These are phyloP conservation scores for Inosperma sp. DNA, from an alignment of 768 basidiomycete genomes.

Conservation along the genomic window DNA sequence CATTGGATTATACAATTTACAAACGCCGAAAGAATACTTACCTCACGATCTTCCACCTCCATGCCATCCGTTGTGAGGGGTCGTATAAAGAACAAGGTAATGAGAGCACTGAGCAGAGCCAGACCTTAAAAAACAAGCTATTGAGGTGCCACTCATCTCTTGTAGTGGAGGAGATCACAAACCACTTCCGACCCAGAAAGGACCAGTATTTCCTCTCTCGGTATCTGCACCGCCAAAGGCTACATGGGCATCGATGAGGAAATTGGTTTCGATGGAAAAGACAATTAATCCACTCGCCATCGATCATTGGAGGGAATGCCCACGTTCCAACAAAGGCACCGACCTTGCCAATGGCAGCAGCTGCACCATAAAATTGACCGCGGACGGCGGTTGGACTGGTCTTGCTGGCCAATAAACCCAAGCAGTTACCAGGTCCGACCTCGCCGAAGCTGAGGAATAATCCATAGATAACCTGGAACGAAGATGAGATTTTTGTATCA, in stretches of 20 bases:
- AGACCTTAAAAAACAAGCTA: slow-evolving; percentile 38
- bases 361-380: slow-evolving; percentile 81
- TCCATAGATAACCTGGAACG: slow-evolving; percentile 72
- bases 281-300: slow-evolving; percentile 44
- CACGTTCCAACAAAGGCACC: slow-evolving; percentile 83
- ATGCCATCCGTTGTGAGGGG: slow-evolving; percentile 77
- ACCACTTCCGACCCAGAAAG: slow-evolving; percentile 86
- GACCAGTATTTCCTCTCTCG: slow-evolving; percentile 68
- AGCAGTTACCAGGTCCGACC: slow-evolving; percentile 81
- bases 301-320: slow-evolving; percentile 64
- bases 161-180: slow-evolving; percentile 8
- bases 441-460: slow-evolving; percentile 90
- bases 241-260: slow-evolving; percentile 19
- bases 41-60: slow-evolving; percentile 65
- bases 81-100: slow-evolving; percentile 68
- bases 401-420: slow-evolving; percentile 84
- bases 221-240: slow-evolving; percentile 57
- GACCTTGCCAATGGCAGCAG: slow-evolving; percentile 81
- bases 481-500: not conserved
- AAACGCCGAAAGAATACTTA: slow-evolving; percentile 36
- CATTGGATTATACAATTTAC: too few relatives aligned
- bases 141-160: slow-evolving; percentile 6
- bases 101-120: slow-evolving; percentile 70
- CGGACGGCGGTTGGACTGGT: slow-evolving; percentile 80
- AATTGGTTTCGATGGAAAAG: not conserved